Evolutionary conservation across 345 rosid genomes (phyloP).

Genomic region (Dovyalis caffra): DNA sequence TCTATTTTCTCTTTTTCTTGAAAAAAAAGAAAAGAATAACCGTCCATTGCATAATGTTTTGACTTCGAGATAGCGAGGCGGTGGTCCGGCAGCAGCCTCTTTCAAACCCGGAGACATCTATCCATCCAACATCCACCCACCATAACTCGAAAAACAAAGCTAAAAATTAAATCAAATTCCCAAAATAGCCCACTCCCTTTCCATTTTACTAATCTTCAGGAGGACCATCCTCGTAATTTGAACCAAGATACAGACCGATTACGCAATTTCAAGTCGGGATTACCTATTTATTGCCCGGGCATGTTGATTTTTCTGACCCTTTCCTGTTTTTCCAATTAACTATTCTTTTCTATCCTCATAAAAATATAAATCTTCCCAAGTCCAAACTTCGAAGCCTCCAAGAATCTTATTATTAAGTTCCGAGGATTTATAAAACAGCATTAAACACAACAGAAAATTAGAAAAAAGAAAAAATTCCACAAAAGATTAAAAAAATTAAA

Average conservation of each 20-base stretch:
- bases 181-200: neutral
- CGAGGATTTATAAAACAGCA: neutral
- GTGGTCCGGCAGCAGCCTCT: neutral
- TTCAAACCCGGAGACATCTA: neutral
- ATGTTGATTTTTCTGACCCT: neutral
- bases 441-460: neutral
- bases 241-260: neutral
- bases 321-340: neutral
- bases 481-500: neutral
- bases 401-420: neutral
- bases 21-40: neutral
- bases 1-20: too few species aligned
- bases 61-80: neutral
- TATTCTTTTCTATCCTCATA: neutral
- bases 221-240: neutral
- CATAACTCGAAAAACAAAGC: neutral
- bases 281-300: neutral
- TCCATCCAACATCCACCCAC: neutral
- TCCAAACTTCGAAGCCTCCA: conserved; percentile 13
- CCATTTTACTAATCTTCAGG: neutral
- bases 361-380: neutral
- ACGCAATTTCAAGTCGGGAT: neutral
- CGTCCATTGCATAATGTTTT: neutral
- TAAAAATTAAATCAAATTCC: neutral
- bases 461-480: neutral